These are phyloP conservation scores for Starmerella cellae DNA, from an alignment of 805 yeast genomes.

Conservation along the genomic window DNA sequence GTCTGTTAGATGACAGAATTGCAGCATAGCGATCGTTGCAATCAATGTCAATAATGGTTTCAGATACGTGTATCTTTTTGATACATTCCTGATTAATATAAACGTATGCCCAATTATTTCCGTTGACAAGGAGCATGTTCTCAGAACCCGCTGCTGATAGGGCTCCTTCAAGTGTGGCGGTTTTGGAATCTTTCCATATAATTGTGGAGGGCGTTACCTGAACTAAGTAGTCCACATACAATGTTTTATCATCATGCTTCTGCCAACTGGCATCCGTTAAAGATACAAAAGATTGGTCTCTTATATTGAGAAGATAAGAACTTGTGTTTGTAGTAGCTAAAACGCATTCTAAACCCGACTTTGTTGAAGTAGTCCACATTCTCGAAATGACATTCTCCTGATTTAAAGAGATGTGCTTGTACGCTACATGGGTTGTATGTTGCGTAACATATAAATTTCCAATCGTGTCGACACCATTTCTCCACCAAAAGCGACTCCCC, in stretches of 20 bases:
- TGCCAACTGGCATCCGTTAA: not conserved
- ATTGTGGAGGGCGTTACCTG: not conserved
- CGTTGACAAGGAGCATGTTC: not conserved
- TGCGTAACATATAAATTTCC: not conserved
- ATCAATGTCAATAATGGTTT: not conserved
- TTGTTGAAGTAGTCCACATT: too few relatives aligned
- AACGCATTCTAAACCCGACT: too few relatives aligned
- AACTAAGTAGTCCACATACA: not conserved
- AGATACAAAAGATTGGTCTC: not conserved
- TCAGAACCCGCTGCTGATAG: not conserved
- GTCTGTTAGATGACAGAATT: not conserved
- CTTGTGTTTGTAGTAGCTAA: not conserved
- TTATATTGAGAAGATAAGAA: not conserved
- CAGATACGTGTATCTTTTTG: not conserved
- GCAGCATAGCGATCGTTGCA: not conserved
- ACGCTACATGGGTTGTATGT: not conserved
- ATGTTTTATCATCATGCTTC: not conserved
- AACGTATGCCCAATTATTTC: not conserved
- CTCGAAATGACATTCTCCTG: too few relatives aligned
- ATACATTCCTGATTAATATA: not conserved
- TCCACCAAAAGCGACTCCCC: not conserved
- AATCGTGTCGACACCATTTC: not conserved
- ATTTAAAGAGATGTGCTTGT: too few relatives aligned
- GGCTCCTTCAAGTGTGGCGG: not conserved
- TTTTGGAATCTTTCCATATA: too few relatives aligned